Base-by-base conservation (phyloP, 192 early-diverging fungal genomes). In the Coemansia sp. region DNA sequence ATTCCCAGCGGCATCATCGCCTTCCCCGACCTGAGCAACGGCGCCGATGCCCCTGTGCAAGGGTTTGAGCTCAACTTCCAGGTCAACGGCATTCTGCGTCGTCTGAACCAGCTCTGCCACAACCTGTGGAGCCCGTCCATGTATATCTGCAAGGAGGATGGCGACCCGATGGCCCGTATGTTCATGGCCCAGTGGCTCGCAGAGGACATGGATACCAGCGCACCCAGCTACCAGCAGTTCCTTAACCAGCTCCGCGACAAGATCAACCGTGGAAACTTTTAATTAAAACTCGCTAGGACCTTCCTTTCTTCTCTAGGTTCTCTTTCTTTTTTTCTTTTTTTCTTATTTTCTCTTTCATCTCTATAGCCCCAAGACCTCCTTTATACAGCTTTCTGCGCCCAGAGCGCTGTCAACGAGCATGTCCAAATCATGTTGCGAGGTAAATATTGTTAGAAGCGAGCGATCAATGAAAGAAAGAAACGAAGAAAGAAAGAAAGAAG, bases 81-180 rank as follows among this genome's bases (percentile, higher is more conserved):
- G 11, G 81, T 92, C 48, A 85, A 90, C 53, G 82, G 85, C 71
- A 84, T 98, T 42, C 78, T 98, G 66, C 83, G 83, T 27, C 88
- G 87, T 50, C 73, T 93, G 27, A 85, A 87, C 16, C 82, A 87
- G 50, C 74, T 84, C 64, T 85, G 92, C 39, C 75, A 90, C 59
- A 77, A 85, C 28, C 64, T 91, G 73, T 83, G 85, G 62, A 87
- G 82, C 55, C 92, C 95, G 3, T 82, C 87, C 20, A 64, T 93
- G 20, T 92, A 91, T 69, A 73, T 98, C 42, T 86, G 94, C 53
- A 93, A 93, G 79, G 95, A 98, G 69, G 95, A 98, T 65, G 92
- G 90, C 16, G 93, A 96, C 61, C 86, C 89, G 22, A 82, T 77
- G 6, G 58, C 95, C 61, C 85, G 95, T 6, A 81, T 90, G 79